These are phyloP conservation scores for Plasmodium fragile DNA, from an alignment of 169 alveolate species.

Conservation along the genomic window DNA sequence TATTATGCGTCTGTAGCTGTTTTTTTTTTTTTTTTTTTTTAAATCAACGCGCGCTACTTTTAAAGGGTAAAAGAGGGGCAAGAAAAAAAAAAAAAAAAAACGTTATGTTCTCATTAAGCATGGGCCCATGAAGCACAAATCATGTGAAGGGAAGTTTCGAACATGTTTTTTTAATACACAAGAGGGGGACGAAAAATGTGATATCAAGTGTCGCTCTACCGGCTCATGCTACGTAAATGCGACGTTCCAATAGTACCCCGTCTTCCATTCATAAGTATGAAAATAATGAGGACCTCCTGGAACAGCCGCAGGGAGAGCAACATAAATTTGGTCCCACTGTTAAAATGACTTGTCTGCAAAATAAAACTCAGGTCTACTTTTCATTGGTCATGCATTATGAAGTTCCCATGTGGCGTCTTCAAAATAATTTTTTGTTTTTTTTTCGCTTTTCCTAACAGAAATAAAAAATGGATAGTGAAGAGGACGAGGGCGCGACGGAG, in stretches of 20 bases:
- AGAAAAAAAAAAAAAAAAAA: not conserved
- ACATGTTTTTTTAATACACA: not conserved
- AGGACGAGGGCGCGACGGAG: conserved; percentile 11
- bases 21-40: not conserved
- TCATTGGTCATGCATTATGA: not conserved
- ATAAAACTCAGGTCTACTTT: not conserved
- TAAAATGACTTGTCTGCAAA: conserved; percentile 5
- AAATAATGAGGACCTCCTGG: not conserved
- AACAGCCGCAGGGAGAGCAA: not conserved
- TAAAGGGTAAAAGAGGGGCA: not conserved
- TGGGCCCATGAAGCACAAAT: not conserved
- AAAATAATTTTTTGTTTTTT: not conserved
- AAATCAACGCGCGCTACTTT: not conserved
- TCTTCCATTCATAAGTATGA: not conserved
- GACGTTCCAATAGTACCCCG: not conserved
- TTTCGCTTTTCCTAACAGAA: not conserved
- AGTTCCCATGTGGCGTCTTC: not conserved
- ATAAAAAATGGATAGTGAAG: conserved; percentile 34
- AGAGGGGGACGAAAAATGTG: not conserved
- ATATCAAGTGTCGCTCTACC: not conserved
- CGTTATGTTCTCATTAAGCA: not conserved
- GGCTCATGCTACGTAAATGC: not conserved
- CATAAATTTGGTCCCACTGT: not conserved
- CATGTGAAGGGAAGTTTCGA: not conserved
- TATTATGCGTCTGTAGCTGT: not conserved